Percentiles rank a stretch among this genome's conserved stretches.
Evolutionary conservation across 1,284 basidiomycete genomes (phyloP).

Genomic region (Tremellales sp.): DNA sequence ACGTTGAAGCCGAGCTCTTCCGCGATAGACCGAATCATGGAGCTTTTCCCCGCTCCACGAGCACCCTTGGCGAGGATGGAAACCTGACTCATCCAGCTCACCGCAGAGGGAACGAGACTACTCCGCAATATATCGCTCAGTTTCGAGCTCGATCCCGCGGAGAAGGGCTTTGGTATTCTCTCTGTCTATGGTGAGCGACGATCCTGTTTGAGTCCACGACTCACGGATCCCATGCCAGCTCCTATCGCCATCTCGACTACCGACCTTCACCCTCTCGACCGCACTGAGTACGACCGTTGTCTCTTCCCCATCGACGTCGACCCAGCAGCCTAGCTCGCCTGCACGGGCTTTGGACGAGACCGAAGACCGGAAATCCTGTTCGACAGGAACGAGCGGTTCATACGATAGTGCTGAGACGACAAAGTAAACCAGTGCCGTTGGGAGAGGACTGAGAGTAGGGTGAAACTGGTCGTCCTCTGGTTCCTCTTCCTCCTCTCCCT

Average conservation of each 20-base stretch:
- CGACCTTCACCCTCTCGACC: constrained; percentile 43
- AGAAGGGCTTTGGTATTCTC: constrained; percentile 25
- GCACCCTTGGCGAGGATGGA: constrained; percentile 54
- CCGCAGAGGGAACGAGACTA: constrained; percentile 21
- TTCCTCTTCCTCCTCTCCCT: constrained; percentile 35
- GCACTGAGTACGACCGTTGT: constrained; percentile 53
- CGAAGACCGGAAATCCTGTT: constrained; percentile 50
- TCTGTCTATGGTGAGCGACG: constrained; percentile 8
- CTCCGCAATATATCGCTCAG: constrained; percentile 31
- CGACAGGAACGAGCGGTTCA: constrained; percentile 49
- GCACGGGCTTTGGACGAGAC: constrained; percentile 43
- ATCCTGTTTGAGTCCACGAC: constrained; percentile 8
- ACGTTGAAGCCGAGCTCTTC: constrained; percentile 58
- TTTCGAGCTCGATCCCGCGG: constrained; percentile 12
- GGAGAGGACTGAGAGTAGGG: constrained; percentile 7
- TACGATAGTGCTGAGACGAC: constrained; percentile 72
- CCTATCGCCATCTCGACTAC: constrained; percentile 21
- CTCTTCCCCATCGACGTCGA: constrained; percentile 68
- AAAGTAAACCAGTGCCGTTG: constrained; percentile 63
- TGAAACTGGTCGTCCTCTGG: constrained; percentile 36
- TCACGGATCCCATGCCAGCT: constrained; percentile 33
- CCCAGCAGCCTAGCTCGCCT: constrained; percentile 79
- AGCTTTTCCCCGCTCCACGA: constrained; percentile 53
- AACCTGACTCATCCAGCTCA: constrained; percentile 25
- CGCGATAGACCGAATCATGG: constrained; percentile 37